Evolutionary conservation across 306 rosid species (phyloP).

Genomic region (Quercus agrifolia): DNA sequence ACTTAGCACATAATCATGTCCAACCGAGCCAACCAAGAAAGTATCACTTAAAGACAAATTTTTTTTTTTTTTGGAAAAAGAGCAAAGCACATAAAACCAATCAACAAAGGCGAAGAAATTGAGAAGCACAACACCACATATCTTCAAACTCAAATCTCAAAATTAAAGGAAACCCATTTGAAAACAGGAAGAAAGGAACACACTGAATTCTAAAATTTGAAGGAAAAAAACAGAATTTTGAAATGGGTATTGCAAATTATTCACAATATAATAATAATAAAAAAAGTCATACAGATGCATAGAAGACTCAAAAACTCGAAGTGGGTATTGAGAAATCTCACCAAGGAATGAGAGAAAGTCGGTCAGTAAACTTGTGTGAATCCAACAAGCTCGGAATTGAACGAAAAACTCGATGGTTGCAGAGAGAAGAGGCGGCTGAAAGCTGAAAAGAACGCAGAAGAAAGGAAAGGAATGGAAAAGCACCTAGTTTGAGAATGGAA

Average conservation of each 20-base stretch:
- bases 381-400: slow-evolving; percentile 20
- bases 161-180: slow-evolving; percentile 9
- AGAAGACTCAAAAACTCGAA: background rate
- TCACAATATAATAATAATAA: background rate
- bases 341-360: slow-evolving; percentile 14
- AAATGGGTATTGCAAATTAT: background rate
- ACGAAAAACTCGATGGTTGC: background rate
- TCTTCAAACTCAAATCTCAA: background rate
- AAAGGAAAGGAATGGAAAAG: background rate
- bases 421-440: background rate
- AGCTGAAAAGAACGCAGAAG: background rate
- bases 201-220: background rate
- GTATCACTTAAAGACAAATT: background rate
- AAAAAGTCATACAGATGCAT: background rate
- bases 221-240: background rate
- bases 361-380: slow-evolving; percentile 2
- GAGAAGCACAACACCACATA: background rate
- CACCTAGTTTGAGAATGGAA: background rate
- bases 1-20: background rate
- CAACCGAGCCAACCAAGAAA: background rate
- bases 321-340: background rate
- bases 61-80: background rate
- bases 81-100: background rate
- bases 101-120: background rate
- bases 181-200: slow-evolving; percentile 5